These are phyloP conservation scores for Microthlaspi erraticum DNA, from an alignment of 345 rosid genomes.

Conservation along the genomic window DNA sequence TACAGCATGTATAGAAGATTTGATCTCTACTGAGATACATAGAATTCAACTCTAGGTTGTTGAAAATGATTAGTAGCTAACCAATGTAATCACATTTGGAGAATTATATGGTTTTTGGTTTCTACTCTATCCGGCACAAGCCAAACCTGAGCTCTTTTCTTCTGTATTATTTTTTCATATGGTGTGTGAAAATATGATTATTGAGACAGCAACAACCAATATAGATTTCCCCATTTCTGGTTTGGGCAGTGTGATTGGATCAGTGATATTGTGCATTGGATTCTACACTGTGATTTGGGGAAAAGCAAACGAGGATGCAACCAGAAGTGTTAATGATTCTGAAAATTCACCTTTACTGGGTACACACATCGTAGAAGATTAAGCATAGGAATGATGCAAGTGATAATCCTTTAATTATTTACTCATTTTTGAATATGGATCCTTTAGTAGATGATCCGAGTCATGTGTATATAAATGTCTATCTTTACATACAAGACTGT, in stretches of 20 bases:
- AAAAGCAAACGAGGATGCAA: constrained; percentile 40
- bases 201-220: neutral
- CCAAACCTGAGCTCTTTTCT: neutral
- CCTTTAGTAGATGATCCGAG: neutral
- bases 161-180: too few species aligned
- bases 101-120: constrained; percentile 1
- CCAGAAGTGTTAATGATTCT: constrained; percentile 11
- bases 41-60: neutral
- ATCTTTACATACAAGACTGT: neutral
- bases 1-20: too few species aligned
- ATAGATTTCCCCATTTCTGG: neutral
- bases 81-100: neutral
- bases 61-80: neutral
- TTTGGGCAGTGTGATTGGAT: constrained; percentile 32
- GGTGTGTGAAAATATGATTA: neutral
- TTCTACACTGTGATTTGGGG: constrained; percentile 42
- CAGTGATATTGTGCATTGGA: constrained; percentile 34
- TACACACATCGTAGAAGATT: constrained; percentile 4
- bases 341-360: constrained; percentile 7
- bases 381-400: constrained; percentile 15
- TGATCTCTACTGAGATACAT: neutral
- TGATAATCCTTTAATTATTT: neutral
- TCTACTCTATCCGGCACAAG: neutral
- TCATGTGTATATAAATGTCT: neutral
- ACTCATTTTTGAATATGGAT: neutral